These are phyloP conservation scores for Fistulifera pelliculosa DNA, from an alignment of 108 stramenopile genomes.

Conservation along the genomic window DNA sequence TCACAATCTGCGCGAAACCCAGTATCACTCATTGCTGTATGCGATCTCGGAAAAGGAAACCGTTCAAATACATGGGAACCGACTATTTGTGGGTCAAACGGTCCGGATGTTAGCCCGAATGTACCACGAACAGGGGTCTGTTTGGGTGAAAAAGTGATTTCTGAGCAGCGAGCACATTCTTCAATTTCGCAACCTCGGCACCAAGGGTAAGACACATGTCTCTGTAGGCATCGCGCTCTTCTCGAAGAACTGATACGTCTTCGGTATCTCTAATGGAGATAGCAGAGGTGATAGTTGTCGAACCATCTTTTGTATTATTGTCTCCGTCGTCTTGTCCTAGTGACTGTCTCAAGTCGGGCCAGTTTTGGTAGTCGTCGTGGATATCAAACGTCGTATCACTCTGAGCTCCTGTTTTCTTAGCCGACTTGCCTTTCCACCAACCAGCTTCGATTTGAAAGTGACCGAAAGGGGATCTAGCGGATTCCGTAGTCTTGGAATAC, in stretches of 20 bases:
- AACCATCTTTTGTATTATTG: constrained; percentile 48
- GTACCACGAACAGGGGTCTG: neutral
- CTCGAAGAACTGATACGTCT: constrained; percentile 42
- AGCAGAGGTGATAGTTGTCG: constrained; percentile 66
- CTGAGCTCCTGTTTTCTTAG: constrained; percentile 3
- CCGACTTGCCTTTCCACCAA: no score
- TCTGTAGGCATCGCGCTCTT: constrained; percentile 65
- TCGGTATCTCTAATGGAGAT: constrained; percentile 48
- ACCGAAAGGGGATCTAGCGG: no score
- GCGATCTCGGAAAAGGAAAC: constrained; percentile 11
- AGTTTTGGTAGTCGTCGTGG: constrained; percentile 18
- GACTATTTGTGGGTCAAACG: constrained; percentile 5
- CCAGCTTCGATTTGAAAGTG: no score
- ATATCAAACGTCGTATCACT: constrained; percentile 57
- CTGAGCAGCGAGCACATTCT: constrained; percentile 58
- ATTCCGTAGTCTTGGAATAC: no score
- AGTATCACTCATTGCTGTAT: constrained; percentile 79
- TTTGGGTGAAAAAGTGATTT: constrained; percentile 19
- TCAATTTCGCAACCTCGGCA: constrained; percentile 76
- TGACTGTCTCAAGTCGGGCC: constrained; percentile 5
- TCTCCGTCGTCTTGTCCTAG: constrained; percentile 18
- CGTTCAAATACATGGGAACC: neutral
- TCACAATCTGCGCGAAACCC: constrained; percentile 61
- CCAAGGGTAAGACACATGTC: constrained; percentile 77
- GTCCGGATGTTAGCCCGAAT: neutral